These are phyloP conservation scores for Pseudogymnoascus sp. DNA, from an alignment of 2,329 filamentous ascomycete species.

Conservation along the genomic window DNA sequence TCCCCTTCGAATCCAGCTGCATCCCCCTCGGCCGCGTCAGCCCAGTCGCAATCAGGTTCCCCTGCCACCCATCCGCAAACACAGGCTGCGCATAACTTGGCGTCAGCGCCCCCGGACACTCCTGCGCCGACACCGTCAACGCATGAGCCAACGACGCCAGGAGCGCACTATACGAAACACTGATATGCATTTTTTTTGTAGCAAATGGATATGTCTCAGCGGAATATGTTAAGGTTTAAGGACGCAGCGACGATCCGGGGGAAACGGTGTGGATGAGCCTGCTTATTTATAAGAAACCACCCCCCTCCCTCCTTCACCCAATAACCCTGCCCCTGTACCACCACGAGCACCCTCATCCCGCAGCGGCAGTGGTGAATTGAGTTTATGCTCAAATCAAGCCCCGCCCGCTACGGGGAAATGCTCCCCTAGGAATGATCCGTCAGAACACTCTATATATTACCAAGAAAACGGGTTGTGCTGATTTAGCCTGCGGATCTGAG, in stretches of 20 bases:
- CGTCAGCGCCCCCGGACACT: conserved; percentile 2
- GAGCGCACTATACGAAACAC: background rate
- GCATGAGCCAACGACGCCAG: background rate
- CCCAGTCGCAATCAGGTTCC: conserved; percentile 22
- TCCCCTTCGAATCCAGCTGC: conserved; percentile 25
- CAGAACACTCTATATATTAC: background rate
- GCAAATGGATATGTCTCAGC: too few relatives aligned
- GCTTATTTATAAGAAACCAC: conserved; percentile 4
- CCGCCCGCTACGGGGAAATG: too few relatives aligned
- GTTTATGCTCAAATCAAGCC: background rate
- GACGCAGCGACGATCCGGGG: background rate
- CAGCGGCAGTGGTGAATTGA: background rate
- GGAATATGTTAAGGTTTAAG: background rate
- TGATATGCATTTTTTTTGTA: background rate
- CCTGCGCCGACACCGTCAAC: background rate
- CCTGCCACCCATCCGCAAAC: conserved; percentile 22
- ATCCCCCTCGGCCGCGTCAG: conserved; percentile 24
- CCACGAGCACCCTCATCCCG: background rate
- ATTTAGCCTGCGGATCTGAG: conserved; percentile 8
- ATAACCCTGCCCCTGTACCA: background rate
- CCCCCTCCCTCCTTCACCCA: too few relatives aligned
- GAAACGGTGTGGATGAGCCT: background rate
- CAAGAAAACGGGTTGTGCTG: background rate
- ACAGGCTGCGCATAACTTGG: conserved; percentile 19
- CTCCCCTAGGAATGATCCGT: background rate